Conservation (phyloP, 257 asterid species). For the Galeopsis tetrahit region DNA sequence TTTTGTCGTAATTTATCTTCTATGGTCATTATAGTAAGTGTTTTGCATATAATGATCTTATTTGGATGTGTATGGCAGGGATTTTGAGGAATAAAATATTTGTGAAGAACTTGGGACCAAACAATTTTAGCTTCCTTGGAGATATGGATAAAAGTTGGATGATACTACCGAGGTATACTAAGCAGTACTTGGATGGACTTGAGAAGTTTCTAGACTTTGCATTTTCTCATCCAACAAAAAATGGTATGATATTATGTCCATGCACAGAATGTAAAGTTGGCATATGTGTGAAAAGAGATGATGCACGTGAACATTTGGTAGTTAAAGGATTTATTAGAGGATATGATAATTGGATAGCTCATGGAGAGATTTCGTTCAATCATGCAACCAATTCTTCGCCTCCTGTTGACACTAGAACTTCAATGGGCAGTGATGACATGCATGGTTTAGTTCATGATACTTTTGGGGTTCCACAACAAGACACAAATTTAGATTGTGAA, state of each 20-base stretch:
- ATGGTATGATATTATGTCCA: slow-evolving; percentile 21
- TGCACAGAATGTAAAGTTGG: slow-evolving; percentile 3
- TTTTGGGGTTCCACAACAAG: not conserved
- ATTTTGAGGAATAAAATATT: not conserved
- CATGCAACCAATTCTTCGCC: not conserved
- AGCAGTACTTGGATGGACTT: slow-evolving; percentile 6
- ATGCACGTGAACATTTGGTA: slow-evolving; percentile 21
- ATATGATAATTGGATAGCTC: slow-evolving; percentile 20
- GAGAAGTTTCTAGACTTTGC: slow-evolving; percentile 21
- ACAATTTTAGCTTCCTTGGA: not conserved
- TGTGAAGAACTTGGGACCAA: not conserved
- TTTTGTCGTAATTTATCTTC: no score
- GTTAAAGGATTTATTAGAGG: slow-evolving; percentile 19
- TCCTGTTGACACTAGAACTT: not conserved
- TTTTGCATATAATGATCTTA: not conserved
- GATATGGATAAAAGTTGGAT: slow-evolving; percentile 26
- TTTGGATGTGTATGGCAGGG: not conserved
- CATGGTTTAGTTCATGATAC: slow-evolving; percentile 2
- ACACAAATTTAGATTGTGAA: not conserved
- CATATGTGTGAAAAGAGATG: not conserved
- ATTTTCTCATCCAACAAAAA: not conserved
- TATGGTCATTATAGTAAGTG: no score
- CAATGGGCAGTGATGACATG: slow-evolving; percentile 11
- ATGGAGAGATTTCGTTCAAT: slow-evolving; percentile 8
- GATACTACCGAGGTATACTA: not conserved